Conservation (phyloP, 2,329 filamentous ascomycete genomes). For the Pestalotiopsis fici region DNA sequence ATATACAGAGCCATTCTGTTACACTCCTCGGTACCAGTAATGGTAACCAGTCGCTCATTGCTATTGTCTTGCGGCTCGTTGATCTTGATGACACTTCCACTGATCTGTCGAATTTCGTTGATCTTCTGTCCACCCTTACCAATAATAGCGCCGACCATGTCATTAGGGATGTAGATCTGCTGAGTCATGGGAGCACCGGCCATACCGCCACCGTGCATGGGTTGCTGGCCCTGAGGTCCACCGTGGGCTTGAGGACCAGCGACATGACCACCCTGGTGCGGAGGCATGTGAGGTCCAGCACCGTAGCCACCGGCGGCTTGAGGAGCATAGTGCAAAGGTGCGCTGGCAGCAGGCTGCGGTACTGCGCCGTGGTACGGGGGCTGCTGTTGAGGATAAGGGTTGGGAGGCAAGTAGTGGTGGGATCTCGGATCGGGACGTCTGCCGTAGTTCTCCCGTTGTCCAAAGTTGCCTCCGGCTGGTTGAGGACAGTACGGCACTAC, state of each 20-base stretch:
- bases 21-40: constrained; percentile 96
- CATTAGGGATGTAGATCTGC: constrained; percentile 98
- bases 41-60: constrained; percentile 96
- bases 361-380: constrained; percentile 61
- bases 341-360: constrained; percentile 60
- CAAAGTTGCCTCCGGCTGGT: constrained; percentile 88
- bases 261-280: constrained; percentile 67
- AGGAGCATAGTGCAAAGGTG: constrained; percentile 79
- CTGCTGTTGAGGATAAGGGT: constrained; percentile 76
- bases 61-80: constrained; percentile 99
- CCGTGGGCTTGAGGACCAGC: constrained; percentile 61
- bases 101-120: constrained; percentile 97
- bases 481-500: constrained; percentile 98
- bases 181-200: constrained; percentile 88
- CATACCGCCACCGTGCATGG: constrained; percentile 66
- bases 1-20: constrained; percentile 99
- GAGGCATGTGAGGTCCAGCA: constrained; percentile 77
- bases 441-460: constrained; percentile 82
- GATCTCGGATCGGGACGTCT: constrained; percentile 72
- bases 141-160: constrained; percentile 99
- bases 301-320: constrained; percentile 76
- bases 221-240: constrained; percentile 68
- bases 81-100: constrained; percentile 98
- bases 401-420: constrained; percentile 76
- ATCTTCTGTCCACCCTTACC: constrained; percentile 99